These are phyloP conservation scores for Dactylellina drechsleri DNA, from an alignment of 2,329 filamentous ascomycete genomes.

Conservation along the genomic window DNA sequence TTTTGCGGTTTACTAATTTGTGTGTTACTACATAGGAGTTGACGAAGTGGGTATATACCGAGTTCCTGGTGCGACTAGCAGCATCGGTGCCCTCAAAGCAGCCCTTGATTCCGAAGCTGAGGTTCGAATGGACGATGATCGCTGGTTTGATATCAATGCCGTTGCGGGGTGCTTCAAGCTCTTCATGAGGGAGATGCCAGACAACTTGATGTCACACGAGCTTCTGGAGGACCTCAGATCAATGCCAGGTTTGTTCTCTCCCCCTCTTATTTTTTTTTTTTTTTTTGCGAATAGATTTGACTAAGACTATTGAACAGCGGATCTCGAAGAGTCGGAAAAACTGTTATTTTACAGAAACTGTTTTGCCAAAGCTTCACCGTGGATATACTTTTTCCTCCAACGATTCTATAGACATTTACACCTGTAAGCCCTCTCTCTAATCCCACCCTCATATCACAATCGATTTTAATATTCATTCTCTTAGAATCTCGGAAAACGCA, in stretches of 20 bases:
- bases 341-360: constrained; percentile 45
- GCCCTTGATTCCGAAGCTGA: constrained; percentile 59
- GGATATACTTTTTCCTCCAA: constrained; percentile 58
- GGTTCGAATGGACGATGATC: constrained; percentile 59
- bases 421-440: constrained; percentile 41
- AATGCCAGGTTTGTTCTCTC: constrained; percentile 68
- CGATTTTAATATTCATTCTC: constrained; percentile 18
- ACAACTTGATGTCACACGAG: constrained; percentile 62
- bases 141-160: constrained; percentile 60
- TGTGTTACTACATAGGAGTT: constrained; percentile 52
- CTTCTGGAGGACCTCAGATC: constrained; percentile 71
- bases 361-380: constrained; percentile 54
- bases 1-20: constrained; percentile 17
- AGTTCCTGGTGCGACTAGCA: constrained; percentile 58
- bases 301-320: constrained; percentile 6
- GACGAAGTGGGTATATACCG: constrained; percentile 59
- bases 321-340: constrained; percentile 48
- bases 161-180: constrained; percentile 59
- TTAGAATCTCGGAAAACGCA: constrained; percentile 58
- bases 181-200: constrained; percentile 59
- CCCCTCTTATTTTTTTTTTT: no score
- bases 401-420: constrained; percentile 58
- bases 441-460: background rate
- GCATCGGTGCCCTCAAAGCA: constrained; percentile 58
- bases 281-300: background rate